A percentile compares a stretch with the other conserved stretches of the same genome.
These are phyloP conservation scores for Trichaptum fuscoviolaceum DNA, from an alignment of 768 basidiomycete genomes.

Conservation along the genomic window DNA sequence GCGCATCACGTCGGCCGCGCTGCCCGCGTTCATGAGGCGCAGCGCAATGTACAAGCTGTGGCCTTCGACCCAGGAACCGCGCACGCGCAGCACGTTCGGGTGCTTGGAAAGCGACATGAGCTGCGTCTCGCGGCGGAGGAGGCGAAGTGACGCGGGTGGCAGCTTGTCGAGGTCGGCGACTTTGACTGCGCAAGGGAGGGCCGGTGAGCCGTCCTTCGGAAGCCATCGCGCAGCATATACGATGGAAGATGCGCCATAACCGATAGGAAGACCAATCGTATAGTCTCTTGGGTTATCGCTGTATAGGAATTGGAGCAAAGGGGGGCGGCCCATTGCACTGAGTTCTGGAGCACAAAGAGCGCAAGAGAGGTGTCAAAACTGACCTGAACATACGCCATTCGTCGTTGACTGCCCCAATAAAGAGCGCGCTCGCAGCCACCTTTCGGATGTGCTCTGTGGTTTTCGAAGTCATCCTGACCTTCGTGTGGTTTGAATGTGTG, in stretches of 20 bases:
- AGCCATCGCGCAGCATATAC: constrained; percentile 74
- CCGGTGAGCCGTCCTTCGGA: constrained; percentile 26
- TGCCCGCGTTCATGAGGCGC: constrained; percentile 86
- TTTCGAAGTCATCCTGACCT: not conserved
- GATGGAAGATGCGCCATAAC: constrained; percentile 88
- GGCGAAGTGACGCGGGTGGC: constrained; percentile 60
- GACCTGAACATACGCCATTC: constrained; percentile 82
- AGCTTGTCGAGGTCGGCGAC: constrained; percentile 84
- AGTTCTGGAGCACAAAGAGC: not conserved
- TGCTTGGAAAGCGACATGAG: constrained; percentile 91
- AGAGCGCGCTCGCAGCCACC: constrained; percentile 21
- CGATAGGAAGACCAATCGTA: constrained; percentile 69
- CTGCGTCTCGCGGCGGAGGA: constrained; percentile 80
- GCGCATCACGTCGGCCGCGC: constrained; percentile 77
- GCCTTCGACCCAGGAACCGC: constrained; percentile 84
- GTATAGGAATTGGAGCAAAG: constrained; percentile 10
- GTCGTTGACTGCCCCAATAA: constrained; percentile 80
- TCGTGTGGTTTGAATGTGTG: not conserved
- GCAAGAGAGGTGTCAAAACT: constrained; percentile 11
- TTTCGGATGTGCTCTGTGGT: constrained; percentile 1
- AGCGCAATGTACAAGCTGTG: constrained; percentile 82
- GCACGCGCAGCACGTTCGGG: constrained; percentile 88
- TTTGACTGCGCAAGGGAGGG: constrained; percentile 74
- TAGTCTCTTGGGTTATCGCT: constrained; percentile 74
- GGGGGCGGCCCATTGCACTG: not conserved